Percentiles rank a stretch among this genome's conserved stretches.
Conservation (phyloP, 371 early-diverging fungal species). For the Basidiobolus meristosporus region DNA sequence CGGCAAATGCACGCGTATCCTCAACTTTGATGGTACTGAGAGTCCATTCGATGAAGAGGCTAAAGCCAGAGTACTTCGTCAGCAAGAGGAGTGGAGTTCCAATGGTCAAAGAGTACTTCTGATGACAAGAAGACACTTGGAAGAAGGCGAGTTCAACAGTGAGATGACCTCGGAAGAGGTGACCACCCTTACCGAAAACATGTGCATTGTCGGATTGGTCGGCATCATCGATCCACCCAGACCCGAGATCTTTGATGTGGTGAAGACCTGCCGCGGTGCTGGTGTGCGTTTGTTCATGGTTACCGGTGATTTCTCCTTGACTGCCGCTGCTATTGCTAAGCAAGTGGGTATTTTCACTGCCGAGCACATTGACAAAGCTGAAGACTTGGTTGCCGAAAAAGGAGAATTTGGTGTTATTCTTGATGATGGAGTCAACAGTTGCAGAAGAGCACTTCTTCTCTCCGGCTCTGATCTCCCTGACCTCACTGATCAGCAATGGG, state of each 20-base stretch:
- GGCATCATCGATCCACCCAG: constrained; percentile 59
- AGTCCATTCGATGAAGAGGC: constrained; percentile 17
- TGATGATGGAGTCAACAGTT: not conserved
- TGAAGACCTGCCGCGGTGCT: constrained; percentile 29
- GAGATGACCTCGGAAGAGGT: constrained; percentile 10
- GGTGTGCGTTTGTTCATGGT: constrained; percentile 62
- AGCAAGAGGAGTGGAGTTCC: constrained; percentile 33
- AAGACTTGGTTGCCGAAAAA: not conserved
- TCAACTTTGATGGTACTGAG: constrained; percentile 16
- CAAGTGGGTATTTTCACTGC: constrained; percentile 35
- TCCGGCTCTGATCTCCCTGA: constrained; percentile 27
- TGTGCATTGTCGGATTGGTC: constrained; percentile 35
- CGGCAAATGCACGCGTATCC: constrained; percentile 16
- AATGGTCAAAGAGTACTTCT: constrained; percentile 47
- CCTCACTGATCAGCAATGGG: constrained; percentile 30
- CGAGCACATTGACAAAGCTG: not conserved
- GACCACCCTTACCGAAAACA: constrained; percentile 5
- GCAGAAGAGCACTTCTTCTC: constrained; percentile 16
- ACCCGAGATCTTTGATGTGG: constrained; percentile 31
- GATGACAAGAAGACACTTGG: constrained; percentile 5
- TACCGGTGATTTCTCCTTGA: constrained; percentile 48
- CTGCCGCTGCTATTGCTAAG: constrained; percentile 49
- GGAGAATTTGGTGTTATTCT: not conserved
- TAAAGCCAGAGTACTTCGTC: constrained; percentile 8
- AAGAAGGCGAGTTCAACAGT: constrained; percentile 1